A percentile compares a stretch with the other conserved stretches of the same genome.
Evolutionary conservation across 495 filamentous ascomycete genomes (phyloP).

Genomic region (Acidomyces sp.): DNA sequence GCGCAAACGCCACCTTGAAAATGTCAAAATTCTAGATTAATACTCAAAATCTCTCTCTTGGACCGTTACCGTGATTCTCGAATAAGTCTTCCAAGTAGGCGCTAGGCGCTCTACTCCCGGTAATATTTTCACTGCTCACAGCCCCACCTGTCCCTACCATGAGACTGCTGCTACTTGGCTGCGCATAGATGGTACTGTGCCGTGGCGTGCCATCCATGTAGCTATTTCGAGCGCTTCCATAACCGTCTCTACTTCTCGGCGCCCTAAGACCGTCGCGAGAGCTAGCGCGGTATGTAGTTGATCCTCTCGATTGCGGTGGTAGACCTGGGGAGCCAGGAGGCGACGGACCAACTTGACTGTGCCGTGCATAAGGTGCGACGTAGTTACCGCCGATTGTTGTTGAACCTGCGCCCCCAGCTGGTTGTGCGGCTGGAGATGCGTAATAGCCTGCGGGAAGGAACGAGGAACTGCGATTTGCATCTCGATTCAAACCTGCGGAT

Average conservation of each 20-base stretch:
- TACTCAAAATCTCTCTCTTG: conserved; percentile 23
- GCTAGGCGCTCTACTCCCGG: conserved; percentile 60
- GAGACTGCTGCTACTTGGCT: conserved; percentile 15
- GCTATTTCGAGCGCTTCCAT: conserved; percentile 7
- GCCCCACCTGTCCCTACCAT: conserved; percentile 19
- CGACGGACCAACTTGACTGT: conserved; percentile 28
- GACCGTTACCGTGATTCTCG: conserved; percentile 44
- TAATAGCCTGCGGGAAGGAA: conserved; percentile 94
- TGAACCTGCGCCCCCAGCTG: conserved; percentile 34
- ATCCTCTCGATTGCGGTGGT: conserved; percentile 30
- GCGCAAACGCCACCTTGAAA: neutral
- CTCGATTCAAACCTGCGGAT: conserved; percentile 29
- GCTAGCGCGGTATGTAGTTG: conserved; percentile 1
- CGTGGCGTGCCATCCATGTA: conserved; percentile 2
- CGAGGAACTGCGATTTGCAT: conserved; percentile 39
- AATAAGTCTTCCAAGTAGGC: conserved; percentile 89
- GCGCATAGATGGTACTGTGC: conserved; percentile 8
- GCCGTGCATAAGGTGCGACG: conserved; percentile 42
- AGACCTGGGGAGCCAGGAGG: conserved; percentile 50
- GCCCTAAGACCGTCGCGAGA: conserved; percentile 8
- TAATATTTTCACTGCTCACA: conserved; percentile 30
- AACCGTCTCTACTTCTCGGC: conserved; percentile 1
- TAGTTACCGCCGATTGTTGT: conserved; percentile 39
- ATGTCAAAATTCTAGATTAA: too few relatives aligned
- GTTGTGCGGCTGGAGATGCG: conserved; percentile 47